Percentiles rank a stretch among this genome's conserved stretches.
Conservation (phyloP, 257 asterid species). For the Rauvolfia tetraphylla region DNA sequence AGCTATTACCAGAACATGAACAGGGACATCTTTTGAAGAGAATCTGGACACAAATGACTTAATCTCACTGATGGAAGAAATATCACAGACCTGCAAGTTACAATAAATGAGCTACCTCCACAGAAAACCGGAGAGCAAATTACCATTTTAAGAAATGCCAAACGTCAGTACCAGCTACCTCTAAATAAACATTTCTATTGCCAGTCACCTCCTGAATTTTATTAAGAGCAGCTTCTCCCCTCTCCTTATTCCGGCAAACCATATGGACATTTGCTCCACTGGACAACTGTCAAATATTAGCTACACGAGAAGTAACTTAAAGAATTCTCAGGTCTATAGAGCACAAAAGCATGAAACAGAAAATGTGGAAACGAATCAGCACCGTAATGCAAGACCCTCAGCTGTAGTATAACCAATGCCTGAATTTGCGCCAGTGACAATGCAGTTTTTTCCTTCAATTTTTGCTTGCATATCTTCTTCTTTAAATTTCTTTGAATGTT, state of each 20-base stretch:
- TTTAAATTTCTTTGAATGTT: slow-evolving; percentile 67
- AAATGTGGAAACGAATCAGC: background rate
- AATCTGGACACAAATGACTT: slow-evolving; percentile 75
- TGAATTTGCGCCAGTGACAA: slow-evolving; percentile 93
- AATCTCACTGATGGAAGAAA: slow-evolving; percentile 62
- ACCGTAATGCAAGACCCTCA: slow-evolving; percentile 92
- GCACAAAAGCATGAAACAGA: slow-evolving; percentile 2
- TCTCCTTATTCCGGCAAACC: slow-evolving; percentile 86
- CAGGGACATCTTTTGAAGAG: slow-evolving; percentile 56
- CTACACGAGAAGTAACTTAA: background rate
- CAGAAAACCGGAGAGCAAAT: background rate
- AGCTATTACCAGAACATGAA: slow-evolving; percentile 70
- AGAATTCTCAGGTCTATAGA: background rate
- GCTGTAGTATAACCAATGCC: slow-evolving; percentile 92
- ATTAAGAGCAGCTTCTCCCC: slow-evolving; percentile 83
- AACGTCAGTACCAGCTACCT: slow-evolving; percentile 37
- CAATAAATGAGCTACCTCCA: slow-evolving; percentile 1
- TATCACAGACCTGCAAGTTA: slow-evolving; percentile 63
- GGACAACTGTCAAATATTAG: slow-evolving; percentile 21
- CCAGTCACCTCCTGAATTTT: slow-evolving; percentile 65
- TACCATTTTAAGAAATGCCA: background rate
- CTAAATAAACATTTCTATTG: slow-evolving; percentile 68
- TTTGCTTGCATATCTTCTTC: slow-evolving; percentile 65
- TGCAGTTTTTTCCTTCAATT: slow-evolving; percentile 79
- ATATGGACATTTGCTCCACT: slow-evolving; percentile 86